phyloP scores from a whole-genome alignment of 2,329 filamentous ascomycete species.

The Talaromyces sp. region DNA sequence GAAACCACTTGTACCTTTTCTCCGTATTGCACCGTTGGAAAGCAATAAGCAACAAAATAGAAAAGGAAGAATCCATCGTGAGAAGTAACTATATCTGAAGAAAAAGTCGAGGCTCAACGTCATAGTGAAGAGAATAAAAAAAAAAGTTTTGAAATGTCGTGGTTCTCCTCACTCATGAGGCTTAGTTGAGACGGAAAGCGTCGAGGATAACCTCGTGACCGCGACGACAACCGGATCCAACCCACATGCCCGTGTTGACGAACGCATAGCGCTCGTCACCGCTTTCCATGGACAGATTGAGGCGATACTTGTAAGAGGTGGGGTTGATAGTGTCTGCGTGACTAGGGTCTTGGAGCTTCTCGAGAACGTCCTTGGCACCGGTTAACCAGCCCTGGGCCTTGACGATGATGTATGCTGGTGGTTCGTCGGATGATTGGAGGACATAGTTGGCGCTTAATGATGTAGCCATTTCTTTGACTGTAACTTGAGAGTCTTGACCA shows the following conservation, averaged over 20 bases:
- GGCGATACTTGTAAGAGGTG: constrained; percentile 49
- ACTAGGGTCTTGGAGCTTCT: constrained; percentile 45
- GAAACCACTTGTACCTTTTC: constrained; percentile 9
- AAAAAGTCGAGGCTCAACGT: not conserved
- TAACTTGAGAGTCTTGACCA: constrained; percentile 50
- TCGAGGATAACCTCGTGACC: constrained; percentile 43
- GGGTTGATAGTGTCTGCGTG: constrained; percentile 48
- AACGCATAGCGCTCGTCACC: constrained; percentile 50
- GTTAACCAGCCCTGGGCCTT: constrained; percentile 49
- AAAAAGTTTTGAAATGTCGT: not conserved
- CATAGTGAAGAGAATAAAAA: not conserved
- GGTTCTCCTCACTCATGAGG: not conserved
- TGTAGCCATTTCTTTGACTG: constrained; percentile 48
- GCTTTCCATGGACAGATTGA: constrained; percentile 49
- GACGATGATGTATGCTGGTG: constrained; percentile 48
- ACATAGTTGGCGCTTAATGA: constrained; percentile 46
- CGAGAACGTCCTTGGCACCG: constrained; percentile 48
- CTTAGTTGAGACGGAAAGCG: constrained; percentile 37
- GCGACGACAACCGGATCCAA: constrained; percentile 48
- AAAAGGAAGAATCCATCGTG: not conserved
- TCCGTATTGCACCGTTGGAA: constrained; percentile 12
- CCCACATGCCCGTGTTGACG: constrained; percentile 51
- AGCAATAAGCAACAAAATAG: not conserved
- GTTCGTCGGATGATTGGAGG: constrained; percentile 52
- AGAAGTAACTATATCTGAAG: constrained; percentile 9